A percentile compares a stretch with the other conserved stretches of the same genome.
Evolutionary conservation across 495 filamentous ascomycete genomes (phyloP).

Genomic region (Podospora didyma): DNA sequence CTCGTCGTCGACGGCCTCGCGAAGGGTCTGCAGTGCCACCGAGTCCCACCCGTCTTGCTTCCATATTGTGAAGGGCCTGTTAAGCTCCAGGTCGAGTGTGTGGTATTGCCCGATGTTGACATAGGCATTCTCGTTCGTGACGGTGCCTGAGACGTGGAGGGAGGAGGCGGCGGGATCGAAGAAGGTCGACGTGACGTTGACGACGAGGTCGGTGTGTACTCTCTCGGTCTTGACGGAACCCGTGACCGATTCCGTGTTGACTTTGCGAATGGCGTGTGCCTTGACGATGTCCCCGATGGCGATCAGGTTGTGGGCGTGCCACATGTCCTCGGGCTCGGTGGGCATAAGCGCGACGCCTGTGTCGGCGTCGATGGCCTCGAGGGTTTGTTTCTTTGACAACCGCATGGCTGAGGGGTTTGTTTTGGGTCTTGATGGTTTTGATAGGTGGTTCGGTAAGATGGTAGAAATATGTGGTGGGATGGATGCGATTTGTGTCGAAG

Average conservation of each 20-base stretch:
- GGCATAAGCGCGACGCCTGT: slow-evolving; percentile 78
- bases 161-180: slow-evolving; percentile 83
- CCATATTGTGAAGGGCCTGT: slow-evolving; percentile 71
- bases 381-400: slow-evolving; percentile 38
- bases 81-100: slow-evolving; percentile 78
- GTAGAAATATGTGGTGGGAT: not conserved
- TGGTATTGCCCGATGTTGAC: slow-evolving; percentile 83
- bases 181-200: slow-evolving; percentile 78
- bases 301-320: slow-evolving; percentile 97
- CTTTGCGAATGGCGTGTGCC: slow-evolving; percentile 78
- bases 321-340: slow-evolving; percentile 97
- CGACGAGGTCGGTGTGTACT: slow-evolving; percentile 72
- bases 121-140: slow-evolving; percentile 76
- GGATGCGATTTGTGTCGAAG: too few relatives aligned
- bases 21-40: slow-evolving; percentile 72
- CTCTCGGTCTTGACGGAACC: slow-evolving; percentile 72
- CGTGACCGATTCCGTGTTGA: slow-evolving; percentile 64
- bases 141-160: slow-evolving; percentile 80
- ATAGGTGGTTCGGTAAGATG: not conserved
- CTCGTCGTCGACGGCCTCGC: slow-evolving; percentile 72
- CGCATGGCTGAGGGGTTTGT: slow-evolving; percentile 16
- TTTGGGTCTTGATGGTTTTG: not conserved
- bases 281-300: slow-evolving; percentile 71
- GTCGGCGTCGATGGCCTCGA: slow-evolving; percentile 67
- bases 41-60: slow-evolving; percentile 89